Evolutionary conservation across 2,329 filamentous ascomycete species (phyloP).

Genomic region (Ramularia endophylla): DNA sequence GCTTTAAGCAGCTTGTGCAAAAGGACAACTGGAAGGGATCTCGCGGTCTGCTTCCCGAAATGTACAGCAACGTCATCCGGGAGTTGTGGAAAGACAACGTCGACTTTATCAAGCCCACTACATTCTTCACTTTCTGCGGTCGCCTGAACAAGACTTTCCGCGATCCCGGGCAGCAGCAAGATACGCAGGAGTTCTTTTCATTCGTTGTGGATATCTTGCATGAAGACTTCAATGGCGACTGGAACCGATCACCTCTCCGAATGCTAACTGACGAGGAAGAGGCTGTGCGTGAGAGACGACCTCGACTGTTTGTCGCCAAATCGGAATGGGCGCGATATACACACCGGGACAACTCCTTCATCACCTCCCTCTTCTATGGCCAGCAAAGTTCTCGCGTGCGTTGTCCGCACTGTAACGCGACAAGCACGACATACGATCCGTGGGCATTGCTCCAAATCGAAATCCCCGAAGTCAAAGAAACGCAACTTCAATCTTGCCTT

Average conservation of each 20-base stretch:
- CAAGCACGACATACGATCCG: constrained; percentile 61
- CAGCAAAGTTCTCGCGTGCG: constrained; percentile 58
- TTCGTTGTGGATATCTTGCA: constrained; percentile 77
- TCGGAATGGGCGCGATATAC: constrained; percentile 70
- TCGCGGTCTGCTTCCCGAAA: constrained; percentile 56
- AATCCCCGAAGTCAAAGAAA: constrained; percentile 57
- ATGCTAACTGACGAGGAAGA: constrained; percentile 56
- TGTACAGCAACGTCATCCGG: constrained; percentile 56
- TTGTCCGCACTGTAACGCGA: constrained; percentile 56
- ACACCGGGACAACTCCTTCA: constrained; percentile 69
- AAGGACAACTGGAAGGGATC: constrained; percentile 59
- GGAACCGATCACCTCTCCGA: constrained; percentile 52
- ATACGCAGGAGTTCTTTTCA: constrained; percentile 82
- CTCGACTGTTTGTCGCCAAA: constrained; percentile 58
- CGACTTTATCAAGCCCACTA: constrained; percentile 40
- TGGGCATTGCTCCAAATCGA: constrained; percentile 68
- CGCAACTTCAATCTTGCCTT: constrained; percentile 63
- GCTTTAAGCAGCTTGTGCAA: constrained; percentile 54
- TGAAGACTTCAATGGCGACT: constrained; percentile 74
- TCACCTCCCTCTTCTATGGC: constrained; percentile 74
- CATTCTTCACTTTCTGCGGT: constrained; percentile 55
- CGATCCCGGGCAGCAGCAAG: constrained; percentile 63
- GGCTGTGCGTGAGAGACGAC: constrained; percentile 53
- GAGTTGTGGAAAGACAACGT: constrained; percentile 58
- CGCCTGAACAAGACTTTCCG: constrained; percentile 58